Conservation (phyloP, 176 grass and related monocot genomes). For the Phoenix dactylifera region DNA sequence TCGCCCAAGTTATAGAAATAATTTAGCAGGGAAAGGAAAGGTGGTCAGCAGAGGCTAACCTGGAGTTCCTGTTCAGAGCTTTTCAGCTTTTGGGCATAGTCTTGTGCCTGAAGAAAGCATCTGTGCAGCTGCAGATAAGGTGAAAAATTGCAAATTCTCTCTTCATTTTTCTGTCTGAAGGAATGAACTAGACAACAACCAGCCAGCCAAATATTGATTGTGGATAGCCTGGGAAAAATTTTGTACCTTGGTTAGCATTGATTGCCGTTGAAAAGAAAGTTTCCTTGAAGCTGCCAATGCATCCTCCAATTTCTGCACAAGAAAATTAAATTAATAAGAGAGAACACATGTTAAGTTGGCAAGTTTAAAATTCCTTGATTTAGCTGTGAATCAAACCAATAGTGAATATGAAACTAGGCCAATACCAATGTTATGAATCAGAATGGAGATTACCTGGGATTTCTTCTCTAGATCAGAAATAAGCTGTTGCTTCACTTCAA, state of each 20-base stretch:
- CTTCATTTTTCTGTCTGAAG: too few species aligned
- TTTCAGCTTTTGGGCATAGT: constrained; percentile 59
- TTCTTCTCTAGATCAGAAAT: constrained; percentile 55
- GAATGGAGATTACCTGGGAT: constrained; percentile 37
- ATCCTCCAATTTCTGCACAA: constrained; percentile 75
- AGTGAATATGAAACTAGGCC: not conserved
- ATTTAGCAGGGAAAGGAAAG: not conserved
- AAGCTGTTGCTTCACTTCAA: constrained; percentile 45
- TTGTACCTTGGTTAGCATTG: constrained; percentile 42
- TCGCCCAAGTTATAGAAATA: not conserved
- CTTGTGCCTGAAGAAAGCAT: constrained; percentile 58
- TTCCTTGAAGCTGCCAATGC: constrained; percentile 42
- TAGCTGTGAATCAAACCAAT: too few species aligned
- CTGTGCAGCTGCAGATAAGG: constrained; percentile 44
- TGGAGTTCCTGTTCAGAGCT: constrained; percentile 57
- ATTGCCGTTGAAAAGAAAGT: constrained; percentile 55
- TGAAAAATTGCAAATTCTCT: not conserved
- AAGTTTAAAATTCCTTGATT: too few species aligned
- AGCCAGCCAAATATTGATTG: too few species aligned
- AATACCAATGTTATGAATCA: constrained; percentile 13
- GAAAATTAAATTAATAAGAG: not conserved
- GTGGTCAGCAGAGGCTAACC: constrained; percentile 16
- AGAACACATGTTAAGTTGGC: too few species aligned
- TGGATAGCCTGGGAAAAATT: not conserved
- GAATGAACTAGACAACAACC: too few species aligned